phyloP scores from a whole-genome alignment of 805 yeast genomes.

The Cyberlindnera lachancei region DNA sequence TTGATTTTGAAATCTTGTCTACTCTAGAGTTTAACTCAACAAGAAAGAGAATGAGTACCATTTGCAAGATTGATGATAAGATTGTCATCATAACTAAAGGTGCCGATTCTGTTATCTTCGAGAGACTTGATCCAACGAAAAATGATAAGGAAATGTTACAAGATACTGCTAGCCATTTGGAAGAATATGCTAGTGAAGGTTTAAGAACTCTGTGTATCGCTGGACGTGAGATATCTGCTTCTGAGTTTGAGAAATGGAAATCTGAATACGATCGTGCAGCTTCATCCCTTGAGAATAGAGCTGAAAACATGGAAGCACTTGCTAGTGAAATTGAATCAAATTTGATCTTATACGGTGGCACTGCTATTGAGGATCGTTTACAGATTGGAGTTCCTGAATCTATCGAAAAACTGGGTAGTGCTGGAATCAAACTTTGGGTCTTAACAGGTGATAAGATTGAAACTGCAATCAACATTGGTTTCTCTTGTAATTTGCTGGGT shows the following conservation, averaged over 20 bases:
- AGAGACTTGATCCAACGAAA: slow-evolving; percentile 43
- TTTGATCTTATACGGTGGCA: slow-evolving; percentile 64
- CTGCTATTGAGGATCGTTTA: slow-evolving; percentile 81
- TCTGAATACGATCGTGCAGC: slow-evolving; percentile 55
- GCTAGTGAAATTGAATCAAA: slow-evolving; percentile 67
- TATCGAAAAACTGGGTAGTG: slow-evolving; percentile 58
- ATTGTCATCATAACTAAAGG: slow-evolving; percentile 72
- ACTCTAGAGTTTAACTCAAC: slow-evolving; percentile 74
- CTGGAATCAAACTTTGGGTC: slow-evolving; percentile 82
- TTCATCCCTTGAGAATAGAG: slow-evolving; percentile 56
- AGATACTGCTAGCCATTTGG: slow-evolving; percentile 63
- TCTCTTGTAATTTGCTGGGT: slow-evolving; percentile 89
- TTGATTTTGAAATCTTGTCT: slow-evolving; percentile 63
- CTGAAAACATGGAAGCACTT: slow-evolving; percentile 63
- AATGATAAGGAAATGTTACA: slow-evolving; percentile 40
- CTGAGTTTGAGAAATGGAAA: slow-evolving; percentile 57
- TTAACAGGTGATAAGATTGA: slow-evolving; percentile 97
- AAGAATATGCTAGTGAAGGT: slow-evolving; percentile 76
- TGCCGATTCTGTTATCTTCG: slow-evolving; percentile 73
- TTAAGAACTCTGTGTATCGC: slow-evolving; percentile 76
- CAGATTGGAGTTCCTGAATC: slow-evolving; percentile 85
- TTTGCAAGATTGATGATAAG: slow-evolving; percentile 52
- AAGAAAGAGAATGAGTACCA: slow-evolving; percentile 81
- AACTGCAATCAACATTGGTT: slow-evolving; percentile 96
- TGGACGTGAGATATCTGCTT: slow-evolving; percentile 53